A percentile compares a stretch with the other conserved stretches of the same genome.
Evolutionary conservation across 441 rosid species (phyloP).

Genomic region (Adansonia gregorii): DNA sequence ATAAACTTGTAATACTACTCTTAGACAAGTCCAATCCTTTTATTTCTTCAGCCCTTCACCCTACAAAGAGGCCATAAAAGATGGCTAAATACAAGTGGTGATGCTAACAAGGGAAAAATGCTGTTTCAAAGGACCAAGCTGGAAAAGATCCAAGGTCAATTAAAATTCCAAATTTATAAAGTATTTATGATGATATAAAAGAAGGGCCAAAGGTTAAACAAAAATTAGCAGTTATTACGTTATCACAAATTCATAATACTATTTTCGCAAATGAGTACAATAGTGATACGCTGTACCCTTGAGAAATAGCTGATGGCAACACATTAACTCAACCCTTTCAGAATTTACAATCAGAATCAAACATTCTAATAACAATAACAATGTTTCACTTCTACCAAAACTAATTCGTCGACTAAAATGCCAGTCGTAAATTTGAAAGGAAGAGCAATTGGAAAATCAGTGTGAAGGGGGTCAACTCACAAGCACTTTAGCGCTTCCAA

Average conservation of each 20-base stretch:
- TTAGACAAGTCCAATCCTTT: background rate
- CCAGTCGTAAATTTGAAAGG: background rate
- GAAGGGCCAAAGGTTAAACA: background rate
- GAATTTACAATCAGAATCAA: background rate
- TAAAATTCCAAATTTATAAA: background rate
- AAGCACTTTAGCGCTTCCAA: slow-evolving; percentile 98
- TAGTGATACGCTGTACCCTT: background rate
- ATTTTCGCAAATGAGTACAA: background rate
- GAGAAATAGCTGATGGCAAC: background rate
- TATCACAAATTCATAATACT: background rate
- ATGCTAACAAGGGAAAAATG: background rate
- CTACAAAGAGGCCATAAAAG: background rate
- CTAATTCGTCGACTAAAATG: background rate
- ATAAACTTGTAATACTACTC: background rate
- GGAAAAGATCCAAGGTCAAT: background rate
- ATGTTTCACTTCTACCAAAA: background rate
- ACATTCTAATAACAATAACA: background rate
- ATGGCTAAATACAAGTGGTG: background rate
- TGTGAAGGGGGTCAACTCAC: slow-evolving; percentile 43
- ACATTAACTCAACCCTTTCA: background rate
- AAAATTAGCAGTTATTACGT: background rate
- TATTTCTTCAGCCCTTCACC: background rate
- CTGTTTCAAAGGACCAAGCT: background rate
- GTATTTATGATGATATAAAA: background rate
- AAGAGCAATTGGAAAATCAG: background rate